Conservation (phyloP, 2,329 filamentous ascomycete genomes). For the Tympanopsis confertula region DNA sequence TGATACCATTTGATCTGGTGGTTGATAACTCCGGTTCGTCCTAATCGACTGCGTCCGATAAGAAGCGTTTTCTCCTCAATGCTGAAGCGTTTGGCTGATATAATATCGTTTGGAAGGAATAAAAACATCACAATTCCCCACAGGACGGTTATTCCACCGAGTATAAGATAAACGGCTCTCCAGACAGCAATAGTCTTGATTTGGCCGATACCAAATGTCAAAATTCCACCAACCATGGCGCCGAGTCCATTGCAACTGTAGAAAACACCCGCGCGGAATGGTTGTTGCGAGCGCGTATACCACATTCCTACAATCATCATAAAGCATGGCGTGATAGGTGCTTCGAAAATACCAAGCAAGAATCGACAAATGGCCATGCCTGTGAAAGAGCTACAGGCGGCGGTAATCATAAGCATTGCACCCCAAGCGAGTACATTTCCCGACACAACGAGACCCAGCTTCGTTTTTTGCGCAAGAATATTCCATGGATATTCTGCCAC, state of each 20-base stretch:
- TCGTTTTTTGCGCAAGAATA: constrained; percentile 19
- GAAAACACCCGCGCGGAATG: constrained; percentile 30
- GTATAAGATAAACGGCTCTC: constrained; percentile 30
- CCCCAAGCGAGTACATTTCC: constrained; percentile 21
- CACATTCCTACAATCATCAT: constrained; percentile 38
- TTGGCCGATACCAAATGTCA: constrained; percentile 25
- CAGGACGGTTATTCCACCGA: constrained; percentile 26
- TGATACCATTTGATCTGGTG: constrained; percentile 32
- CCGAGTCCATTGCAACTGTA: constrained; percentile 26
- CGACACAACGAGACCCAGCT: constrained; percentile 19
- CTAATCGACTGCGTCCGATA: constrained; percentile 21
- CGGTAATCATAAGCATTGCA: constrained; percentile 26
- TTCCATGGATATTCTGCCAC: constrained; percentile 17
- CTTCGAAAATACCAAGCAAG: constrained; percentile 32
- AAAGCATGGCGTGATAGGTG: constrained; percentile 32
- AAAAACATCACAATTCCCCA: constrained; percentile 25
- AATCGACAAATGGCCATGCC: constrained; percentile 30
- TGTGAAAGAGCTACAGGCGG: constrained; percentile 25
- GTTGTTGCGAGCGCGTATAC: constrained; percentile 32
- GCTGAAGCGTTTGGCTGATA: constrained; percentile 26
- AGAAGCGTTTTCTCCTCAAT: constrained; percentile 29
- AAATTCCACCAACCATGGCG: constrained; percentile 18
- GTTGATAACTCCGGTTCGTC: constrained; percentile 27
- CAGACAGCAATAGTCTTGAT: constrained; percentile 27
- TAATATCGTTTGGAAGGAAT: constrained; percentile 28